Evolutionary conservation across 371 early-diverging fungal species (phyloP), one percentile per base, ranked within the genome.

Genomic region (Haplosporangium sp.): DNA sequence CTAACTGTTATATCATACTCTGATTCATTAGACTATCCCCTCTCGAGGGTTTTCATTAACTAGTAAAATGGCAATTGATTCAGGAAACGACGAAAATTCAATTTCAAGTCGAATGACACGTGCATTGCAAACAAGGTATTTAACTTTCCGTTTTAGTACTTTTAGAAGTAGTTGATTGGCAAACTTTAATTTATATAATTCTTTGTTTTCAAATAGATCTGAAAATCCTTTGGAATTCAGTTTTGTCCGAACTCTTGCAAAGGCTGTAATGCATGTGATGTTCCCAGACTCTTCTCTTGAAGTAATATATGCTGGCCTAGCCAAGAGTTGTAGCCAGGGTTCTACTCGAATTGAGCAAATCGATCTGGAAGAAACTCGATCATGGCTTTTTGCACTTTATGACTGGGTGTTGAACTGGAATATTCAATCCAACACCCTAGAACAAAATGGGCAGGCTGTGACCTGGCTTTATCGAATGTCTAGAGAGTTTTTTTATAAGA

Each of bases 321-420:
- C 55, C 13, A 45, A 38, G 39, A 27, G n/a, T 4, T 53, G 60
- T 7, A 20, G 52, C 7, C 2, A 19, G 13, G 52, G 50, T 2
- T 42, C 69, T 40, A n/a, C 35, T n/a, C 19, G 34, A 4, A 19
- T 42, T 15, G 40, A 42, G 42, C 44, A 40, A 40, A 6, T 47
- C 1, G 71, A 58, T 38, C 48, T 63, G 2, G 65, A 20, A 3
- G 71, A 57, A 1, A 15, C 37, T 20, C 59, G 65, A 19, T 34
- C 71, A 20, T 70, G 71, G 71, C 19, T 70, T 4, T 58, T 70
- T 45, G 39, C 63, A 19, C 58, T 70, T 7, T 64, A 70, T 13
- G 63, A 63, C n/a, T 70, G 71, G 71, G 27, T 70, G 2, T 7
- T 47, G 50, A 64, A 57, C n/a, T 70, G 71, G 71, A 63, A 48